These are phyloP conservation scores for Erodium chrysanthum DNA, from an alignment of 441 rosid species.

Conservation along the genomic window DNA sequence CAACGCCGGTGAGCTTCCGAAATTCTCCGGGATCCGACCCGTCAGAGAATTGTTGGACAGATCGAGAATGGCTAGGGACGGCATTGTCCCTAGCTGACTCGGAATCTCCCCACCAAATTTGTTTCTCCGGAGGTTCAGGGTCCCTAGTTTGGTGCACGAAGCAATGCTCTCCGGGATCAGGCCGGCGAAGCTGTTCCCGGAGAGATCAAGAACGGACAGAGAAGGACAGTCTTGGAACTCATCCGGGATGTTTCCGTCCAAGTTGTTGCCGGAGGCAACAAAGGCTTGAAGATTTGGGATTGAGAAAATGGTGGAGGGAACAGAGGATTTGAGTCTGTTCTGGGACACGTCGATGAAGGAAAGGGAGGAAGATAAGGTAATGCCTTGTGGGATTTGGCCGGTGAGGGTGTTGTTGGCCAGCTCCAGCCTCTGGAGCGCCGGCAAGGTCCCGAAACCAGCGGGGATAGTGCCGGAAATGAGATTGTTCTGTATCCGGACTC, in stretches of 20 bases:
- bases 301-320: conserved; percentile 62
- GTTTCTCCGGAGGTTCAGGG: conserved; percentile 47
- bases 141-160: conserved; percentile 54
- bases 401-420: conserved; percentile 66
- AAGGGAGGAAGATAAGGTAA: conserved; percentile 53
- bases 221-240: conserved; percentile 59
- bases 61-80: conserved; percentile 55
- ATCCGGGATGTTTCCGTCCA: conserved; percentile 46
- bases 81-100: conserved; percentile 41
- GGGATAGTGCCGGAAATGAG: conserved; percentile 58
- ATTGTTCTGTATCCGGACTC: conserved; percentile 67
- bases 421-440: conserved; percentile 68
- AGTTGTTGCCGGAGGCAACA: conserved; percentile 56
- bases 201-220: conserved; percentile 53
- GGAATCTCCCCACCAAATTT: conserved; percentile 42
- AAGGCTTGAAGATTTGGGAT: conserved; percentile 59
- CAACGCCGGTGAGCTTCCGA: conserved; percentile 54
- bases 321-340: conserved; percentile 52
- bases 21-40: conserved; percentile 42
- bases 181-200: conserved; percentile 54
- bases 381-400: conserved; percentile 64
- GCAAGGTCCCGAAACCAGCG: conserved; percentile 53
- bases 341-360: conserved; percentile 70
- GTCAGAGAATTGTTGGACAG: conserved; percentile 56
- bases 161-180: conserved; percentile 46